phyloP scores from a whole-genome alignment of 495 filamentous ascomycete genomes.

The Neurospora sp. region DNA sequence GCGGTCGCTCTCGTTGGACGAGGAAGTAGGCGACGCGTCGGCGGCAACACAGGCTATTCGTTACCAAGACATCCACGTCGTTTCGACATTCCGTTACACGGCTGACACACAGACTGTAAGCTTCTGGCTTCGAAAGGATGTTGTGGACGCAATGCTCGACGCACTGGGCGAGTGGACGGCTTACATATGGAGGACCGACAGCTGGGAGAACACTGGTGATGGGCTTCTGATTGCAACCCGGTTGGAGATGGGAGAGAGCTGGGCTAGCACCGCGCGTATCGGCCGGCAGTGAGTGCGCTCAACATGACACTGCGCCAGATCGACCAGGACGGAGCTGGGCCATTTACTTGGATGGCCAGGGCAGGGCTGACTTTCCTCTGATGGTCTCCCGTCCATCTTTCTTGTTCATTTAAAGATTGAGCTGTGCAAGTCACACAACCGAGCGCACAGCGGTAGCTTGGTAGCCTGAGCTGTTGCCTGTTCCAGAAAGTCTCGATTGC shows the following conservation, averaged over 20 bases:
- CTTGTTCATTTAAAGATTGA: background rate
- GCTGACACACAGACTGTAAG: conserved; percentile 9
- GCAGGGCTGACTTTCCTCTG: background rate
- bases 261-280: background rate
- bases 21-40: conserved; percentile 9
- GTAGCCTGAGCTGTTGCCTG: background rate
- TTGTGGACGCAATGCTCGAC: conserved; percentile 12
- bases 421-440: background rate
- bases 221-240: background rate
- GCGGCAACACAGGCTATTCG: conserved; percentile 3
- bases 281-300: background rate
- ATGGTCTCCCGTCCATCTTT: background rate
- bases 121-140: conserved; percentile 23
- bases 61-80: conserved; percentile 13
- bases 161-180: conserved; percentile 13
- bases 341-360: background rate
- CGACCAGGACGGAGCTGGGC: background rate
- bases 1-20: conserved; percentile 6
- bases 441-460: background rate
- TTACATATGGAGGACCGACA: conserved; percentile 14
- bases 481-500: background rate
- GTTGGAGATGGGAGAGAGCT: background rate
- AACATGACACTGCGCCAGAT: background rate
- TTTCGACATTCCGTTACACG: conserved; percentile 19
- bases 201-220: background rate